A percentile compares a stretch with the other conserved stretches of the same genome.
phyloP scores from a whole-genome alignment of 805 yeast genomes.

The Kazachstania psychrophila region DNA sequence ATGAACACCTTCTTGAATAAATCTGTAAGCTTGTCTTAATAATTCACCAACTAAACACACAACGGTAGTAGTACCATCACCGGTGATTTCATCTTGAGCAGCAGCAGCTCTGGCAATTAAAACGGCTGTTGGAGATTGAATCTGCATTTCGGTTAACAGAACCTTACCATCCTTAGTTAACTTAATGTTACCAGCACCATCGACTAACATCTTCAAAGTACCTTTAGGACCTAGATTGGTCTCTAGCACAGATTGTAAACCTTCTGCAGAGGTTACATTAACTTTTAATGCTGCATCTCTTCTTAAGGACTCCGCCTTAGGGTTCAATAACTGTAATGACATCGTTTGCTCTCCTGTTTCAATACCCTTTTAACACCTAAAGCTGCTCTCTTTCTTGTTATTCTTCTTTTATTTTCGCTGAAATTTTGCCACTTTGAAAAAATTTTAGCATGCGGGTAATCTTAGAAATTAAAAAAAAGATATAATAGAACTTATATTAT shows the following conservation, averaged over 20 bases:
- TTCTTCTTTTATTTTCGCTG: neutral
- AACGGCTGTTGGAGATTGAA: conserved; percentile 82
- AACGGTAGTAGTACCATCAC: conserved; percentile 97
- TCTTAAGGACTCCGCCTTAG: conserved; percentile 95
- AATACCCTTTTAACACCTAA: too few relatives aligned
- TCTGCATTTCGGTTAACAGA: conserved; percentile 89
- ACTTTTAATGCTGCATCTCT: conserved; percentile 93
- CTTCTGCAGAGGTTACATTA: conserved; percentile 93
- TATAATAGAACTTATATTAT: too few relatives aligned
- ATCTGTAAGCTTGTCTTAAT: conserved; percentile 88
- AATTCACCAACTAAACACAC: conserved; percentile 90
- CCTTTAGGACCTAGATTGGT: conserved; percentile 96
- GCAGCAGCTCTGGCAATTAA: conserved; percentile 96
- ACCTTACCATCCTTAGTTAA: conserved; percentile 97
- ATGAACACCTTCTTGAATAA: conserved; percentile 86
- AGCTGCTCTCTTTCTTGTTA: neutral
- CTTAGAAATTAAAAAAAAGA: too few relatives aligned
- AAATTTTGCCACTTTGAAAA: neutral
- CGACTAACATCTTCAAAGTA: conserved; percentile 90
- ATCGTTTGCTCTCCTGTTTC: too few relatives aligned
- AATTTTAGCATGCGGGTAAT: too few relatives aligned
- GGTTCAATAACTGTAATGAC: conserved; percentile 83
- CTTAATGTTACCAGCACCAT: conserved; percentile 92
- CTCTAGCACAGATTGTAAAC: conserved; percentile 83
- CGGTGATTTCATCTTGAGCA: conserved; percentile 98